Evolutionary conservation across 495 filamentous ascomycete genomes (phyloP), one percentile per base, ranked within the genome.

Genomic region (Amniculicola lignicola): DNA sequence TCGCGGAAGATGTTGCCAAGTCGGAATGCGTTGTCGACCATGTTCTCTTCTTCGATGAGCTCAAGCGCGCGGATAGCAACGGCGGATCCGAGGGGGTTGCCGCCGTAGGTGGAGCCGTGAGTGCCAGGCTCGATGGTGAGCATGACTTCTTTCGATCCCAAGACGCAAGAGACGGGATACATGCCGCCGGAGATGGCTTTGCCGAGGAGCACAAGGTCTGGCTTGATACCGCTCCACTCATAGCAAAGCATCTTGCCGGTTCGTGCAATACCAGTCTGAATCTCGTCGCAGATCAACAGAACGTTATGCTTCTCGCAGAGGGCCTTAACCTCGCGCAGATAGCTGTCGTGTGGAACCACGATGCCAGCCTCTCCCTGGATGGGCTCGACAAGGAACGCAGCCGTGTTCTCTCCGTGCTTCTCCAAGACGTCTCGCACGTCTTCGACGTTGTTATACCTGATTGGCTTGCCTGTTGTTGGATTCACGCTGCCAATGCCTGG

Each of bases 351-450:
- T 1, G 93, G 93, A 15, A 99, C 94, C 14, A 97, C 87, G 23
- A 99, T 96, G 35, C 93, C 93, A 2, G 93, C 93, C 73, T 99
- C 93, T 56, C 93, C 93, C 74, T 99, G 93, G 60, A 99, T 99
- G 11, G 93, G 93, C 71, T 99, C 93, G 18, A 97, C 86, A 35
- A 99, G 81, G 77, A 99, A 94, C 14, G 88, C 93, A 38, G 93
- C 93, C 23, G 90, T 87, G 57, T 93, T 87, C 50, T 81, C 74
- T 7, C 94, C 91, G 61, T 94, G 88, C 25, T 77, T 78, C 65
- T 89, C 82, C 31, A 99, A 77, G 4, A 84, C 88, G 52, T 82
- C 84, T 37, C 89, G 83, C 35, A 99, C 71, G 53, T 93, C 88
- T 14, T 80, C 78, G 57, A 91, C 82, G 68, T 87, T 85, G 70